A percentile compares a stretch with the other conserved stretches of the same genome.
phyloP scores from a whole-genome alignment of 2,329 filamentous ascomycete genomes.

The Rhexocercosporidium sp. region DNA sequence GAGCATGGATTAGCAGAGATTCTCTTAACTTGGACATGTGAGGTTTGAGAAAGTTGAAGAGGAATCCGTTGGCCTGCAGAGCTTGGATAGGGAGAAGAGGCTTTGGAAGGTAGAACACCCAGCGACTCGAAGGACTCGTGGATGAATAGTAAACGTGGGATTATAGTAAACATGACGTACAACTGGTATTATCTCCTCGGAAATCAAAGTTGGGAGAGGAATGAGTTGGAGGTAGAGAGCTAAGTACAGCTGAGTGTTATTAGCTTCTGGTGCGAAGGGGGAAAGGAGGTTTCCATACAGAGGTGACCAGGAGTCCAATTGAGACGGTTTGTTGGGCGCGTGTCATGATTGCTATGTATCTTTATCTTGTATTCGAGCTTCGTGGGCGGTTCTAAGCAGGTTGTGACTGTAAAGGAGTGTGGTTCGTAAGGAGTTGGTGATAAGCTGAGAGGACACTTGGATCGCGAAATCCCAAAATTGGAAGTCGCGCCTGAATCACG shows the following conservation, averaged over 20 bases:
- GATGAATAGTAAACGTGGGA: background rate
- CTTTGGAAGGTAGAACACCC: background rate
- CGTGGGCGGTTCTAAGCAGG: background rate
- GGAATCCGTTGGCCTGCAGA: background rate
- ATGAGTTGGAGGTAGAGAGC: conserved; percentile 83
- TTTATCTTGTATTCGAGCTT: background rate
- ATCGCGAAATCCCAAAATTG: conserved; percentile 22
- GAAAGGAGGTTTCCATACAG: conserved; percentile 58
- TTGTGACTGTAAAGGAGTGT: conserved; percentile 37
- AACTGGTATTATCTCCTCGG: conserved; percentile 85
- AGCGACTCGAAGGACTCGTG: background rate
- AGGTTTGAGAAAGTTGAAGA: conserved; percentile 3
- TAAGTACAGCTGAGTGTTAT: conserved; percentile 75
- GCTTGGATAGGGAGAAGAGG: background rate
- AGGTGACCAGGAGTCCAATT: conserved; percentile 83
- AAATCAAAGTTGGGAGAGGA: conserved; percentile 77
- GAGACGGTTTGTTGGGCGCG: conserved; percentile 93
- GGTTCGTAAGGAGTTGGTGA: conserved; percentile 34
- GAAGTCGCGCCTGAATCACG: conserved; percentile 22
- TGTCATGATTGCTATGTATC: conserved; percentile 72
- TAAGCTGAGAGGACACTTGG: conserved; percentile 13
- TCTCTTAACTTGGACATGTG: background rate
- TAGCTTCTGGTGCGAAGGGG: conserved; percentile 18
- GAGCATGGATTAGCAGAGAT: conserved; percentile 12
- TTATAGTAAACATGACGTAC: conserved; percentile 59